phyloP scores from a whole-genome alignment of 2,329 filamentous ascomycete genomes.

The Zasmidium cellare region DNA sequence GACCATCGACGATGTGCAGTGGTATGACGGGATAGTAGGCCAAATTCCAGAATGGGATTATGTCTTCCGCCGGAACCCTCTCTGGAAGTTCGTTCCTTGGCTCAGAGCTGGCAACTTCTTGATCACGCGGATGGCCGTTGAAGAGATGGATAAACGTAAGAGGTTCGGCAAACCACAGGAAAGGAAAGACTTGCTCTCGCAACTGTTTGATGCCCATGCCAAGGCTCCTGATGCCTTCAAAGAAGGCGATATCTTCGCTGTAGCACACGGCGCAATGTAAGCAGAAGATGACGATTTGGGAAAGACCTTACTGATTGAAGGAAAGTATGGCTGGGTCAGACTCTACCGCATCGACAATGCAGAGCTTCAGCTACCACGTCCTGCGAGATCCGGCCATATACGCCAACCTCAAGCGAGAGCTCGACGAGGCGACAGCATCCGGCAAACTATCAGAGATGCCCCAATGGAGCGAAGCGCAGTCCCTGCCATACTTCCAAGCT shows the following conservation, averaged over 20 bases:
- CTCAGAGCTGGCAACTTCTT: conserved; percentile 48
- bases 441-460: conserved; percentile 28
- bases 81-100: conserved; percentile 47
- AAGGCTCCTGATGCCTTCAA: conserved; percentile 51
- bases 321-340: conserved; percentile 58
- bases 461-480: conserved; percentile 45
- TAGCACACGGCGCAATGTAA: conserved; percentile 59
- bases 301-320: conserved; percentile 1
- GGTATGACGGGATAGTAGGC: conserved; percentile 55
- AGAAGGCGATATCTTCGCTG: conserved; percentile 58
- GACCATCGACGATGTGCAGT: conserved; percentile 55
- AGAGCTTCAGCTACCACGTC: conserved; percentile 56
- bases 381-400: conserved; percentile 49
- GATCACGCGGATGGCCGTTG: conserved; percentile 54
- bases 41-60: conserved; percentile 54
- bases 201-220: conserved; percentile 54
- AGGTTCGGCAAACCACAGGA: conserved; percentile 51
- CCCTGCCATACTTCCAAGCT: conserved; percentile 57
- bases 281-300: conserved; percentile 30
- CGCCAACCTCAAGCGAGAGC: conserved; percentile 49
- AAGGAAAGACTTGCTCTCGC: conserved; percentile 53
- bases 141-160: conserved; percentile 49
- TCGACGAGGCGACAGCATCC: conserved; percentile 24
- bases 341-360: conserved; percentile 61
- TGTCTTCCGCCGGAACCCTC: conserved; percentile 52